Conservation (phyloP, 768 basidiomycete genomes). For the Podaxis carcinomalis region DNA sequence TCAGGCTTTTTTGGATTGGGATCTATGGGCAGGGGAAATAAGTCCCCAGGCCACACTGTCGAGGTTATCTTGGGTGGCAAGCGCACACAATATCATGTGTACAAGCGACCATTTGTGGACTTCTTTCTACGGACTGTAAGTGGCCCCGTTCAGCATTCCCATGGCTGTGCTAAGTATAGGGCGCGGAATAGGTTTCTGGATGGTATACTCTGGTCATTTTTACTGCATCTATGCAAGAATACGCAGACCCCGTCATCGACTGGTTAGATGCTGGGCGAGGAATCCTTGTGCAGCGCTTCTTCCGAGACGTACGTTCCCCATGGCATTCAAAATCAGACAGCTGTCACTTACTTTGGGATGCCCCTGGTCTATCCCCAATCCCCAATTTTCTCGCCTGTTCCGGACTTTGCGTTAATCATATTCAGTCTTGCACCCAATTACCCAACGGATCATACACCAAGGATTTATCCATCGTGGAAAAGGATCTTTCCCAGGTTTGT, state of each 20-base stretch:
- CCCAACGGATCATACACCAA: slow-evolving; percentile 95
- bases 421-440: slow-evolving; percentile 86
- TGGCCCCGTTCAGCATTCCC: background rate
- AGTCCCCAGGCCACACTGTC: slow-evolving; percentile 79
- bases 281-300: slow-evolving; percentile 82
- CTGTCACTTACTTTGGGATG: slow-evolving; percentile 3
- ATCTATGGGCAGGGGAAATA: slow-evolving; percentile 49
- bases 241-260: slow-evolving; percentile 99
- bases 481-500: slow-evolving; percentile 89
- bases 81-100: slow-evolving; percentile 94
- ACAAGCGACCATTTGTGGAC: slow-evolving; percentile 97
- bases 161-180: background rate
- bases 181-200: slow-evolving; percentile 68
- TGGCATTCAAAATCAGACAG: background rate
- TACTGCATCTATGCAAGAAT: slow-evolving; percentile 98
- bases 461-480: slow-evolving; percentile 82
- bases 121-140: slow-evolving; percentile 36
- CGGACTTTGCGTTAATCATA: background rate
- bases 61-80: slow-evolving; percentile 88
- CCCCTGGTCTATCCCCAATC: slow-evolving; percentile 6
- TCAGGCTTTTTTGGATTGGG: slow-evolving; percentile 61
- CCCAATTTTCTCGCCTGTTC: background rate
- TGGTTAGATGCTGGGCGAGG: slow-evolving; percentile 96
- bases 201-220: slow-evolving; percentile 99
- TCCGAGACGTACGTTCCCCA: slow-evolving; percentile 70